Evolutionary conservation across 495 filamentous ascomycete genomes (phyloP).

Genomic region (Friedmanniomyces simplex): DNA sequence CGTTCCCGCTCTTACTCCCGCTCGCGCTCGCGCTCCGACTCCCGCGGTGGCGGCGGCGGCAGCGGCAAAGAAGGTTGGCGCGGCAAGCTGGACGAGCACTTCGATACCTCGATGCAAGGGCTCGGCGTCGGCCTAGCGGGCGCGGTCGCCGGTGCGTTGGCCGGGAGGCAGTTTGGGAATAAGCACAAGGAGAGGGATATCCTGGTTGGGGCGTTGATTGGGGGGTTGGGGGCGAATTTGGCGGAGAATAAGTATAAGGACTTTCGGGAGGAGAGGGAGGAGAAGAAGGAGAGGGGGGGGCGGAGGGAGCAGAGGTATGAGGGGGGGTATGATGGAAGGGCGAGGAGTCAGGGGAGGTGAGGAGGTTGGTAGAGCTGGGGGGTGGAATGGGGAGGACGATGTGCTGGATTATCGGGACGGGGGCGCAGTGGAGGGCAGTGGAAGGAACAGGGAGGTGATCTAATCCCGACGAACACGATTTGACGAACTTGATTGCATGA

Average conservation of each 20-base stretch:
- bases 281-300: slow-evolving; percentile 5
- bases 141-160: slow-evolving; percentile 19
- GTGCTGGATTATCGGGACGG: no score
- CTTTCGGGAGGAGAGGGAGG: slow-evolving; percentile 7
- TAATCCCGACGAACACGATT: no score
- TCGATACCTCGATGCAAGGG: slow-evolving; percentile 19
- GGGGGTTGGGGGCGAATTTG: slow-evolving; percentile 18
- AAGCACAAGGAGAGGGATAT: slow-evolving; percentile 17
- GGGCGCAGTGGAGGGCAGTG: no score
- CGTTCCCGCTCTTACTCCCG: neutral
- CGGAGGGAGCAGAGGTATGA: slow-evolving; percentile 15
- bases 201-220: slow-evolving; percentile 18
- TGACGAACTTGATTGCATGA: neutral
- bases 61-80: slow-evolving; percentile 1
- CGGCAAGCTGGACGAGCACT: slow-evolving; percentile 20
- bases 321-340: slow-evolving; percentile 1
- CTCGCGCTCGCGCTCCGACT: slow-evolving; percentile 11
- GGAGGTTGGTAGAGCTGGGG: neutral
- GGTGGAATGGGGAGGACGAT: neutral
- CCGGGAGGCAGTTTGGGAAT: slow-evolving; percentile 16
- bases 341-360: neutral
- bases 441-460: no score
- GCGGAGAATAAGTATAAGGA: slow-evolving; percentile 19
- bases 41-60: neutral
- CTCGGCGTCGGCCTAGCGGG: slow-evolving; percentile 17